These are phyloP conservation scores for Apiotrichum domesticum DNA, from an alignment of 1,284 basidiomycete species.

Conservation along the genomic window DNA sequence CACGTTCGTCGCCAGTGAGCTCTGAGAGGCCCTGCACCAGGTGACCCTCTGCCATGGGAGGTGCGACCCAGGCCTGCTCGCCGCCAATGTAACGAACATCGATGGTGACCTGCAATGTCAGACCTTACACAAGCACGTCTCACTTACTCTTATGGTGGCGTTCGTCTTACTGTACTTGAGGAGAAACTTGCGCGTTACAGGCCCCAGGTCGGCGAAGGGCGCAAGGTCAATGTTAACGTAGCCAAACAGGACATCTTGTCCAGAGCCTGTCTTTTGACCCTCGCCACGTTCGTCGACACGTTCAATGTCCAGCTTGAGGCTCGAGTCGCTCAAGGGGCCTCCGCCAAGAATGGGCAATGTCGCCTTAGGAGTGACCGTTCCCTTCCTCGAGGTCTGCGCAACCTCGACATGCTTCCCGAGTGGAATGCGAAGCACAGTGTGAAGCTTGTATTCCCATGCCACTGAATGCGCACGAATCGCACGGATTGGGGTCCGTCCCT, in stretches of 20 bases:
- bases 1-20: slow-evolving; percentile 24
- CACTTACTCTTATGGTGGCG: slow-evolving; percentile 41
- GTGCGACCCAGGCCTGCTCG: slow-evolving; percentile 35
- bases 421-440: slow-evolving; percentile 35
- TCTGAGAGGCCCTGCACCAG: slow-evolving; percentile 29
- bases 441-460: slow-evolving; percentile 38
- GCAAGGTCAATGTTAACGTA: slow-evolving; percentile 45
- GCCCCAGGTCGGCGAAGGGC: slow-evolving; percentile 42
- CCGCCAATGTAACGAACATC: slow-evolving; percentile 41
- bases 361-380: not conserved
- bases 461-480: slow-evolving; percentile 30
- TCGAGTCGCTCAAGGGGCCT: slow-evolving; percentile 36
- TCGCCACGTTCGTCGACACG: slow-evolving; percentile 1
- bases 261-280: not conserved
- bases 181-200: slow-evolving; percentile 38
- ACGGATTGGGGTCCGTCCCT: slow-evolving; percentile 30
- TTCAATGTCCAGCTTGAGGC: slow-evolving; percentile 31
- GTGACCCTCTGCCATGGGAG: slow-evolving; percentile 39
- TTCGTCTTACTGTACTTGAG: slow-evolving; percentile 43
- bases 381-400: not conserved
- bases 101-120: slow-evolving; percentile 32
- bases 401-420: slow-evolving; percentile 26
- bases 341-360: slow-evolving; percentile 29
- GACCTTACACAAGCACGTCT: not conserved
- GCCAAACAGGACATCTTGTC: slow-evolving; percentile 26